Percentiles rank a stretch among this genome's conserved stretches.
phyloP scores from a whole-genome alignment of 129 eudicot species.

The Oenanthe sinensis region DNA sequence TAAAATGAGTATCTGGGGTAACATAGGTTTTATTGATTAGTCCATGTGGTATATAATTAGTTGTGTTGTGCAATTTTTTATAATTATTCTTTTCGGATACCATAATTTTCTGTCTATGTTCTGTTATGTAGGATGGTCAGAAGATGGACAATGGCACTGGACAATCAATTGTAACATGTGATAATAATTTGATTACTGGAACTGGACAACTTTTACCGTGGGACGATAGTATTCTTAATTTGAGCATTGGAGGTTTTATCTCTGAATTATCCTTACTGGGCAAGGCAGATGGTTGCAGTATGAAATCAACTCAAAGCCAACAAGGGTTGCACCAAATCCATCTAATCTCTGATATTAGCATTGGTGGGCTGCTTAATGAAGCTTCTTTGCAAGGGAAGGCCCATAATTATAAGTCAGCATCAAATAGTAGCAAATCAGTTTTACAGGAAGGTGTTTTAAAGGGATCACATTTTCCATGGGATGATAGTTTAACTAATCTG shows the following conservation, averaged over 20 bases:
- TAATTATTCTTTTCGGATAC: background rate
- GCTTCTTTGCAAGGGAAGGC: conserved; percentile 52
- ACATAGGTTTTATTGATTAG: background rate
- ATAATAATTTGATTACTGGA: background rate
- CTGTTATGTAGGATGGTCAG: conserved; percentile 29
- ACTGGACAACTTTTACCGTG: conserved; percentile 22
- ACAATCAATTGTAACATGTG: background rate
- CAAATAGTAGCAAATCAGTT: conserved; percentile 17
- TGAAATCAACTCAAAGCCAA: conserved; percentile 11
- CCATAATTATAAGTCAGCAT: conserved; percentile 15
- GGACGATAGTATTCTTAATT: conserved; percentile 44
- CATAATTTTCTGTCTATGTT: background rate
- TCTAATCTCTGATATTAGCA: conserved; percentile 36
- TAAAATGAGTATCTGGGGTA: background rate
- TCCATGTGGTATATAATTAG: background rate
- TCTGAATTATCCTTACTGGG: conserved; percentile 34
- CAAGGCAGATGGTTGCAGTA: conserved; percentile 13
- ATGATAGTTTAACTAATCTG: conserved; percentile 40
- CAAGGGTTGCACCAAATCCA: conserved; percentile 18
- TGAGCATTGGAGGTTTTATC: conserved; percentile 64
- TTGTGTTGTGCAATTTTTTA: background rate
- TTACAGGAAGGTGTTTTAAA: conserved; percentile 6
- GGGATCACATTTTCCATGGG: conserved; percentile 37
- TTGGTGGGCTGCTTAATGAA: conserved; percentile 56
- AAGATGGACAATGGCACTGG: conserved; percentile 17